These are phyloP conservation scores for Globisporangium lucens DNA, from an alignment of 352 stramenopile genomes.

Conservation along the genomic window DNA sequence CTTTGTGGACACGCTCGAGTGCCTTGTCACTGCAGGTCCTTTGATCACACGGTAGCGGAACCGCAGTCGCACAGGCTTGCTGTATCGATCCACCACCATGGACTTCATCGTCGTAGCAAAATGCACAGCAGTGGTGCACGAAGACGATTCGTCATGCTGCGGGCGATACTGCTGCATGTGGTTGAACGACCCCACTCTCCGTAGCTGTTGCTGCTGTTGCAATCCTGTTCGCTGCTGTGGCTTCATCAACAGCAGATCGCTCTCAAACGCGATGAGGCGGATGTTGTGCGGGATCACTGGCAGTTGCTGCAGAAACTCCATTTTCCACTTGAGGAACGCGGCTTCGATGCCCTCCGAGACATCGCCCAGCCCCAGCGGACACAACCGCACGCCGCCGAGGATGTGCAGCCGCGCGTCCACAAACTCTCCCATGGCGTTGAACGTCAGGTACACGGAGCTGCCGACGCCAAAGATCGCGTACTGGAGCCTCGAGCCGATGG, in stretches of 20 bases:
- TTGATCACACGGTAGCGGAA: slow-evolving; percentile 20
- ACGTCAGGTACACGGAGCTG: slow-evolving; percentile 94
- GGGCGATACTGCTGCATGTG: slow-evolving; percentile 6
- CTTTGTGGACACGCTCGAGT: neutral
- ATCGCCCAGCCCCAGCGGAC: slow-evolving; percentile 87
- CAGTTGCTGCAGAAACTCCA: slow-evolving; percentile 30
- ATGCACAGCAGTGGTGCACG: too few species aligned
- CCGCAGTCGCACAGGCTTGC: slow-evolving; percentile 17
- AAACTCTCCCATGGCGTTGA: slow-evolving; percentile 92
- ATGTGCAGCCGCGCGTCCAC: slow-evolving; percentile 81
- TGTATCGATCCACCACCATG: slow-evolving; percentile 20
- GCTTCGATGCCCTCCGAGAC: slow-evolving; percentile 83
- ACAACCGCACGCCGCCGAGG: slow-evolving; percentile 74
- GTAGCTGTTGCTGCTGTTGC: neutral
- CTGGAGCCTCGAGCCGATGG: slow-evolving; percentile 41
- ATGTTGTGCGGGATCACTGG: slow-evolving; percentile 13
- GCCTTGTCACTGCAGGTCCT: neutral
- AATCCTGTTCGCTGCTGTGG: slow-evolving; percentile 1
- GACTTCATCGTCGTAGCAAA: slow-evolving; percentile 6
- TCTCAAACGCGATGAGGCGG: slow-evolving; percentile 15
- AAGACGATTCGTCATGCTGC: neutral
- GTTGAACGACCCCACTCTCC: neutral
- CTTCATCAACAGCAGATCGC: slow-evolving; percentile 32
- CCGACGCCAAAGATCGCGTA: slow-evolving; percentile 96
- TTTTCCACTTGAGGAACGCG: slow-evolving; percentile 76